Evolutionary conservation across 2,329 filamentous ascomycete species (phyloP), one percentile per base, ranked within the genome.

Genomic region (Fusarium guadeloupense): DNA sequence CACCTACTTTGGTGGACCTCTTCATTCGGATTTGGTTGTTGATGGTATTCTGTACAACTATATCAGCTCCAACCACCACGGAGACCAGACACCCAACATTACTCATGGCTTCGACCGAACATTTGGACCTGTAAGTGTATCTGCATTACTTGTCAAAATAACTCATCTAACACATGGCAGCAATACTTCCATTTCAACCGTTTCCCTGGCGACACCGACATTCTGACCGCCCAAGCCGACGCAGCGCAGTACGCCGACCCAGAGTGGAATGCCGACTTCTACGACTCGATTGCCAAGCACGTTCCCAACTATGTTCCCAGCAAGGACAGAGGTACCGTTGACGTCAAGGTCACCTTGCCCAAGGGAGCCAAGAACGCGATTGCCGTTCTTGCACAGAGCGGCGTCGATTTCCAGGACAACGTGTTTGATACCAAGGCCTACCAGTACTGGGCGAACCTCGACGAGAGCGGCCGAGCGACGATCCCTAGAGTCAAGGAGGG

Each of bases 31-130:
- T 64, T 74, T 89, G 6, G 81, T 81, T 0, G 86, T 89, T 0
- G 86, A 89, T 62, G 86, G 85, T 0, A 88, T 89, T 40, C 79
- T 89, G 0, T 88, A 89, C 70, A 87, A 89, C 67, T 89, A 89
- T 66, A 81, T 73, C 71, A 80, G 83, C 6, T 85, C 82, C 0
- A 88, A 88, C 55, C 85, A 89, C 61, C 85, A 89, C 48, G 85
- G 86, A 6, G 83, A 85, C 54, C 82, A 83, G 35, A 85, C 83
- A 13, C 85, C 86, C 6, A 87, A 88, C 63, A 88, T 89, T 64
- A 87, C 83, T 1, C 72, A 85, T 58, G 86, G 86, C 1, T 88
- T 88, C 60, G 86, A 89, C 64, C 79, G 86, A 3, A 89, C 86
- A 0, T 88, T 88, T 66, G 87, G 87, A 2, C 86, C 86, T 60